These are phyloP conservation scores for Globisporangium ultimum DNA, from an alignment of 352 stramenopile species.

Conservation along the genomic window DNA sequence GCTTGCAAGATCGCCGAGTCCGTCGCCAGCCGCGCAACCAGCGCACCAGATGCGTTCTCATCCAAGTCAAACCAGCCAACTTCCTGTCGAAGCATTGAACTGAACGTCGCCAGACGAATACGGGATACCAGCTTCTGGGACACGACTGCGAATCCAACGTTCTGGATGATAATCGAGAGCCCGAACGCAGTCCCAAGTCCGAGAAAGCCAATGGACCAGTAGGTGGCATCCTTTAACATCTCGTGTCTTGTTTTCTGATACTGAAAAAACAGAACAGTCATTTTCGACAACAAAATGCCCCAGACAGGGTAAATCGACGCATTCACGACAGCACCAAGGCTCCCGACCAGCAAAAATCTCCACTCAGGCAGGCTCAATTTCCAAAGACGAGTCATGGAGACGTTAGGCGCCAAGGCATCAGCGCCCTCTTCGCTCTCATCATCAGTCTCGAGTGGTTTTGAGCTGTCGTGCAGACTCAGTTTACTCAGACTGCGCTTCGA, in stretches of 20 bases:
- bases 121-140: constrained; percentile 44
- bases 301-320: constrained; percentile 43
- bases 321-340: constrained; percentile 34
- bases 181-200: constrained; percentile 35
- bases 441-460: no score
- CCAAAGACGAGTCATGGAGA: no score
- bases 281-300: constrained; percentile 48
- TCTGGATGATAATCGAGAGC: constrained; percentile 36
- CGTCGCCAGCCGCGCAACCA: constrained; percentile 59
- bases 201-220: constrained; percentile 34
- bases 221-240: constrained; percentile 30
- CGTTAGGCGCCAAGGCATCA: no score
- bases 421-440: no score
- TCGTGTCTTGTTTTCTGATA: constrained; percentile 26
- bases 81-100: constrained; percentile 65
- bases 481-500: no score
- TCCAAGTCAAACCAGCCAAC: constrained; percentile 74
- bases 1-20: constrained; percentile 75
- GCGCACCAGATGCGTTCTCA: constrained; percentile 53
- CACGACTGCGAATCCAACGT: constrained; percentile 49
- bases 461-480: no score
- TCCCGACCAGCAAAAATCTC: constrained; percentile 41
- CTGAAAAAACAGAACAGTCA: constrained; percentile 50
- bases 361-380: constrained; percentile 36
- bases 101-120: constrained; percentile 41